These are phyloP conservation scores for Huntiella abstrusa DNA, from an alignment of 2,329 filamentous ascomycete species.

Conservation along the genomic window DNA sequence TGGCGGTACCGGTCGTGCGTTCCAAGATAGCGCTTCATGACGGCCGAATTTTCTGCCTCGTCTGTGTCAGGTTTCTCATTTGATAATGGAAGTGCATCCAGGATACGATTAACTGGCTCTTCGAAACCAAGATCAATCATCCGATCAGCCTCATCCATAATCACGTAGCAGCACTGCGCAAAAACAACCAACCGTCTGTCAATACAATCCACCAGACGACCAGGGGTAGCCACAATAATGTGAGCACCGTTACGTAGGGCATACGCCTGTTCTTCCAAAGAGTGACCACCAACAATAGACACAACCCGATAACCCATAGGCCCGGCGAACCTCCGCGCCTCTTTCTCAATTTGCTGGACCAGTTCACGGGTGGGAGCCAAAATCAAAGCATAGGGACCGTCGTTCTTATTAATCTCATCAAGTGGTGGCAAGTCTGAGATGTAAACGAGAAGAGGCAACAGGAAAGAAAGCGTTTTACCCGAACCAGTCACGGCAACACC, in stretches of 20 bases:
- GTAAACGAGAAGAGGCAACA: constrained; percentile 82
- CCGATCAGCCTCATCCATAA: constrained; percentile 98
- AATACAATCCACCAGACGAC: constrained; percentile 91
- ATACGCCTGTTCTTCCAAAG: constrained; percentile 81
- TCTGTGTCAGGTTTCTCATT: constrained; percentile 95
- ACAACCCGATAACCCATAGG: constrained; percentile 89
- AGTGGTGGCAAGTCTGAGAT: constrained; percentile 78
- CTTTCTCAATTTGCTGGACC: constrained; percentile 90
- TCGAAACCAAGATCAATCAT: constrained; percentile 99
- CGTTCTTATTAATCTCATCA: constrained; percentile 71
- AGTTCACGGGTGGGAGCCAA: constrained; percentile 91
- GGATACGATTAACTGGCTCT: constrained; percentile 91
- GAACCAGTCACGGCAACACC: constrained; percentile 96
- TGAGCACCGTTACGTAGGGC: constrained; percentile 82
- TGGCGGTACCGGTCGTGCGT: constrained; percentile 71
- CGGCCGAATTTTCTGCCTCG: constrained; percentile 64
- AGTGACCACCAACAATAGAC: constrained; percentile 94
- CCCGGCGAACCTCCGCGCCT: constrained; percentile 78
- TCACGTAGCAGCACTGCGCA: constrained; percentile 92
- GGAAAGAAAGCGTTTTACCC: constrained; percentile 90
- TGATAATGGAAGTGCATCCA: constrained; percentile 75
- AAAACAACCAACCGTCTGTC: constrained; percentile 81
- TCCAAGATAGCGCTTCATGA: constrained; percentile 68
- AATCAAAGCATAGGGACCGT: constrained; percentile 93
- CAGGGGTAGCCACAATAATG: constrained; percentile 95